Evolutionary conservation across 2,329 filamentous ascomycete genomes (phyloP).

Genomic region (Tolypocladium ophioglossoides): DNA sequence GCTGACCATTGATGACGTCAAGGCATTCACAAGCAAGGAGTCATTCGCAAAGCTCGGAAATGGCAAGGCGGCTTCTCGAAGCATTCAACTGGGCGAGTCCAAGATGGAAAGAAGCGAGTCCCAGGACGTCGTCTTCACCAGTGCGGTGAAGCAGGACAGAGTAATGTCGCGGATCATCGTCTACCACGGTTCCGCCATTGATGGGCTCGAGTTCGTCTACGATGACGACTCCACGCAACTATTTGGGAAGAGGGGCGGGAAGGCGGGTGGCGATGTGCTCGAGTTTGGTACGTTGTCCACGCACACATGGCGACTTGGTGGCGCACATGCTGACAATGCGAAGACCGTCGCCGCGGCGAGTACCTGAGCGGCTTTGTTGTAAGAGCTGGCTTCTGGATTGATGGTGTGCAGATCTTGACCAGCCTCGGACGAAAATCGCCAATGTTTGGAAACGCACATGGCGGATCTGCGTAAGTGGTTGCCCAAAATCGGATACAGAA

Average conservation of each 20-base stretch:
- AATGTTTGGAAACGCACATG: constrained; percentile 70
- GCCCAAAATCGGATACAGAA: background rate
- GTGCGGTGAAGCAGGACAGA: constrained; percentile 55
- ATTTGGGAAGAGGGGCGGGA: constrained; percentile 73
- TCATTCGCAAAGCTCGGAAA: constrained; percentile 64
- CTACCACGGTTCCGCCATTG: constrained; percentile 66
- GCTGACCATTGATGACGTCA: constrained; percentile 69
- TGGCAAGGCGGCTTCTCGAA: constrained; percentile 60
- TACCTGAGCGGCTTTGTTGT: constrained; percentile 79
- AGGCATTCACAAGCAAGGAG: constrained; percentile 57
- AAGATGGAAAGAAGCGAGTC: constrained; percentile 59
- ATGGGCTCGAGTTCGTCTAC: constrained; percentile 88
- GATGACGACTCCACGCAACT: constrained; percentile 77
- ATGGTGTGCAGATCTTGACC: constrained; percentile 83
- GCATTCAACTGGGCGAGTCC: constrained; percentile 63
- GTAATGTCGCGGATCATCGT: constrained; percentile 65
- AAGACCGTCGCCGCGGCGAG: constrained; percentile 77
- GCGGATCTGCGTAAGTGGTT: constrained; percentile 67
- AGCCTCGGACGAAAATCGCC: constrained; percentile 78
- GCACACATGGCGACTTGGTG: background rate
- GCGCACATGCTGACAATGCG: constrained; percentile 11
- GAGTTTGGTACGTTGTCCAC: constrained; percentile 53
- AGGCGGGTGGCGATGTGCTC: constrained; percentile 61
- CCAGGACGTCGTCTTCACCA: constrained; percentile 66
- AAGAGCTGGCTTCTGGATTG: constrained; percentile 71